These are phyloP conservation scores for Pittosporum tobira DNA, from an alignment of 129 eudicot genomes.

Conservation along the genomic window DNA sequence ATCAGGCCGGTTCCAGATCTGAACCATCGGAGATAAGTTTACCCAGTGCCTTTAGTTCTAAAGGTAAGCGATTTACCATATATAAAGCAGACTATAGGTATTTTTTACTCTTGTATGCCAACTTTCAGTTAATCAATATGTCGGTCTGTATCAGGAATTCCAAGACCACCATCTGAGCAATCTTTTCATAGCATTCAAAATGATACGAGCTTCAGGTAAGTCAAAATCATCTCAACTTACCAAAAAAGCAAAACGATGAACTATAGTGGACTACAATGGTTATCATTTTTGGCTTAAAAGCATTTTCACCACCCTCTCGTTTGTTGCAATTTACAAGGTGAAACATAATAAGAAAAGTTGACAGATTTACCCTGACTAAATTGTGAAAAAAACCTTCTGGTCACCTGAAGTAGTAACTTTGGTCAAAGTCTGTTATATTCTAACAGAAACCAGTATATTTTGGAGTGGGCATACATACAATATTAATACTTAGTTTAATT, in stretches of 20 bases:
- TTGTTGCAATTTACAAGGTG: no score
- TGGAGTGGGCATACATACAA: no score
- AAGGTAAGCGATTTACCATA: conserved; percentile 21
- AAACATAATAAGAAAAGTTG: no score
- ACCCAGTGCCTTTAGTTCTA: conserved; percentile 20
- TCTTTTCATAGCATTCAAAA: conserved; percentile 18
- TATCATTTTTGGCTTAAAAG: no score
- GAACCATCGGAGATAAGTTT: conserved; percentile 13
- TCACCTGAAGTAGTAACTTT: no score
- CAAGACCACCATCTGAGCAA: conserved; percentile 31
- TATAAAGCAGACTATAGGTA: background rate
- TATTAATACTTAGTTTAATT: no score
- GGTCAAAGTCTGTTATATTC: no score
- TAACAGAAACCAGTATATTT: no score
- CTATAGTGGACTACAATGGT: background rate
- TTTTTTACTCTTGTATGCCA: background rate
- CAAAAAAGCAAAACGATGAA: background rate
- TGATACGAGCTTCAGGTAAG: conserved; percentile 45
- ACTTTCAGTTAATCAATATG: background rate
- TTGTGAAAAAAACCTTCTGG: no score
- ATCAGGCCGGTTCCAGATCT: conserved; percentile 17
- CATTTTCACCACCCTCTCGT: no score
- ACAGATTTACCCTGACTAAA: no score
- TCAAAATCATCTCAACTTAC: no score
- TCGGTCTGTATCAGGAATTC: conserved; percentile 20